These are phyloP conservation scores for Spongispora temasekensis DNA, from an alignment of 1,284 basidiomycete genomes.

Conservation along the genomic window DNA sequence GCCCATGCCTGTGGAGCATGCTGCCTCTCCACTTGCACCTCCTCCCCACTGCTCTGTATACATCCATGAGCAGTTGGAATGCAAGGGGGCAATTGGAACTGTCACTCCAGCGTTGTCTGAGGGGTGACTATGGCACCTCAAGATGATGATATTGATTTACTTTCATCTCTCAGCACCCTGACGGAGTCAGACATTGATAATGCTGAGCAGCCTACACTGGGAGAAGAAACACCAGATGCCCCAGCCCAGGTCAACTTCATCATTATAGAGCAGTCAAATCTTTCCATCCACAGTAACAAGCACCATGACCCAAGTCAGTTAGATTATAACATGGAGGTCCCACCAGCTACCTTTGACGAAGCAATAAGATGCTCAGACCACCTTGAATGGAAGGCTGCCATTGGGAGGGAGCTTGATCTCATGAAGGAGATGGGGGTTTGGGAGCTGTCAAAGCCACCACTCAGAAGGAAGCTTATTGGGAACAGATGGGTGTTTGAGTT, in stretches of 20 bases:
- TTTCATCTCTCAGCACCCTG: no score
- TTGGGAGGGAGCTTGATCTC: background rate
- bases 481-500: constrained; percentile 9
- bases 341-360: background rate
- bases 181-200: no score
- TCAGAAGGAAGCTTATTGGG: background rate
- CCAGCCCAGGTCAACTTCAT: background rate
- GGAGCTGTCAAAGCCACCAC: constrained; percentile 1
- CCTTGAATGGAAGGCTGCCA: background rate
- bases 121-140: no score
- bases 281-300: background rate
- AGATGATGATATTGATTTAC: no score
- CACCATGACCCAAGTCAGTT: background rate
- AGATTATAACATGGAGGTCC: background rate
- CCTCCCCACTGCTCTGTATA: no score
- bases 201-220: no score
- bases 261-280: background rate
- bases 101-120: no score
- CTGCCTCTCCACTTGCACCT: no score
- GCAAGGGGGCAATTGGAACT: no score
- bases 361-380: background rate
- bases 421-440: constrained; percentile 13
- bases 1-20: no score
- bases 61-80: no score
- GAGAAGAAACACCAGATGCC: no score